phyloP scores from a whole-genome alignment of 805 yeast genomes.

The Maudiozyma bulderi region DNA sequence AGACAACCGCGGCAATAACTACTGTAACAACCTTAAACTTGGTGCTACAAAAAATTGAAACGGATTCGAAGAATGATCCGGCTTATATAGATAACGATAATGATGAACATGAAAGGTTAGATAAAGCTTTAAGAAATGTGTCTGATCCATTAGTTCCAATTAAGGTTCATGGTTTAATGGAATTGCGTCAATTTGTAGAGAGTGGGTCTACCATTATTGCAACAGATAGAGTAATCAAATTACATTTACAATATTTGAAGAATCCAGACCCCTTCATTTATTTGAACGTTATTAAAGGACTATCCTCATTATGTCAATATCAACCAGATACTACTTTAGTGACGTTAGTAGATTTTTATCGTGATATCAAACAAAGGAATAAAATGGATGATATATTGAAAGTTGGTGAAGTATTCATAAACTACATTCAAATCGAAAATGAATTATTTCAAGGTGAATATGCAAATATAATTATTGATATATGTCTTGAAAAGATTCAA shows the following conservation, averaged over 20 bases:
- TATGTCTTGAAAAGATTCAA: constrained; percentile 35
- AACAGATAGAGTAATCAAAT: constrained; percentile 44
- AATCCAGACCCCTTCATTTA: constrained; percentile 85
- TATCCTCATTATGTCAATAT: constrained; percentile 48
- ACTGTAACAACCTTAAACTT: neutral
- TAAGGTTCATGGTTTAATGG: constrained; percentile 72
- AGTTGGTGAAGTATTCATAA: constrained; percentile 70
- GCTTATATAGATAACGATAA: neutral
- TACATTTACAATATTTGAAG: constrained; percentile 55
- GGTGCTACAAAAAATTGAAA: neutral
- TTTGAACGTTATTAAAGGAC: constrained; percentile 71
- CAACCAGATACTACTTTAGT: constrained; percentile 32
- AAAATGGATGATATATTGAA: constrained; percentile 61
- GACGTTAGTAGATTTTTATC: constrained; percentile 33
- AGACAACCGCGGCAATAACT: neutral
- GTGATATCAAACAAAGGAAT: constrained; percentile 22
- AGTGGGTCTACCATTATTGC: constrained; percentile 42
- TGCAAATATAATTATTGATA: constrained; percentile 35
- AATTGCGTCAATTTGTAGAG: constrained; percentile 47
- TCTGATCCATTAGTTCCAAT: constrained; percentile 77
- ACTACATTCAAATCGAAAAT: constrained; percentile 43
- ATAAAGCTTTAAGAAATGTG: constrained; percentile 55
- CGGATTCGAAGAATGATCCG: neutral
- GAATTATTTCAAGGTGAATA: constrained; percentile 38
- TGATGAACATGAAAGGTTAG: constrained; percentile 27